Evolutionary conservation across 441 rosid species (phyloP).

Genomic region (Hura crepitans): DNA sequence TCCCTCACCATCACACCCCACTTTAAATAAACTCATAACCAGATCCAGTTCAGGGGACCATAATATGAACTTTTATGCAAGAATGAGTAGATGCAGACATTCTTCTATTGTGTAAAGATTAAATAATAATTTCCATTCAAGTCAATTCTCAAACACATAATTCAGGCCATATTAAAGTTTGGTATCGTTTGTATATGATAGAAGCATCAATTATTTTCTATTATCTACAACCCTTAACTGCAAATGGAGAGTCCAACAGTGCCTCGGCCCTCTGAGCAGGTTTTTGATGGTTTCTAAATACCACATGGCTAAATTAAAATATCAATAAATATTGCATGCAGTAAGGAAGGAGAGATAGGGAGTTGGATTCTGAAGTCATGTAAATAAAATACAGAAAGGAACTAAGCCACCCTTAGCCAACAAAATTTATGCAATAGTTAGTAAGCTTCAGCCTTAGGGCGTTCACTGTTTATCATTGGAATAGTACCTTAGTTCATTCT

Average conservation of each 20-base stretch:
- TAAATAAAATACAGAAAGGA: too few species aligned
- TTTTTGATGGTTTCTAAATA: background rate
- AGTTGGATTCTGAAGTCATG: too few species aligned
- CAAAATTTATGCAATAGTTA: too few species aligned
- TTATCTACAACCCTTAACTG: background rate
- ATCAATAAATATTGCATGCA: background rate
- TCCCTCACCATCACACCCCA: too few species aligned
- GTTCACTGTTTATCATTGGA: too few species aligned
- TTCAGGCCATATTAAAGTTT: background rate
- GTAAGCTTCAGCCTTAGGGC: too few species aligned
- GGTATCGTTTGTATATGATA: too few species aligned
- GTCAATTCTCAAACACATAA: background rate
- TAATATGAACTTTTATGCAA: background rate
- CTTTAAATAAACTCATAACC: too few species aligned
- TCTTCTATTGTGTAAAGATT: background rate
- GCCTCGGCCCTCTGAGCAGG: background rate
- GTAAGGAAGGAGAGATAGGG: too few species aligned
- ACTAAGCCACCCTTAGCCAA: too few species aligned
- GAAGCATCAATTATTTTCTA: background rate
- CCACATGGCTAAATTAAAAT: background rate
- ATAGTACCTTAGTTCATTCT: too few species aligned
- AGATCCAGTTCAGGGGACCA: too few species aligned
- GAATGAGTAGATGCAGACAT: background rate
- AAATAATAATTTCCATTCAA: background rate
- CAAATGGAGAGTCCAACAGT: background rate